A percentile compares a stretch with the other conserved stretches of the same genome.
These are phyloP conservation scores for Brassica juncea DNA, from an alignment of 345 rosid genomes.

Conservation along the genomic window DNA sequence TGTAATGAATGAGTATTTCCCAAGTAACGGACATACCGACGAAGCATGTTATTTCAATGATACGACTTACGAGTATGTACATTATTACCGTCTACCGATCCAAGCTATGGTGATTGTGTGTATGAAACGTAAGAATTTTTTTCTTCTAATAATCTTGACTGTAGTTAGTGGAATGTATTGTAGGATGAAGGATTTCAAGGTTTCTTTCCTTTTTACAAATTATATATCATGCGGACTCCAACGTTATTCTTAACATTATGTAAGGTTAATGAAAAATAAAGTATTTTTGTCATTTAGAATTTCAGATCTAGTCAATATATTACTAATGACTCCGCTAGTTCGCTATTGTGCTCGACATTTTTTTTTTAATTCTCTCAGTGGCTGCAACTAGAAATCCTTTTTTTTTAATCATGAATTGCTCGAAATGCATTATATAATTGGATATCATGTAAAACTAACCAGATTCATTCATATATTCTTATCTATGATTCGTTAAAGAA, in stretches of 20 bases:
- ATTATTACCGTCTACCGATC: neutral
- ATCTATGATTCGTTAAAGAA: conserved; percentile 20
- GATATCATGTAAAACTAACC: neutral
- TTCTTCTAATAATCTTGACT: neutral
- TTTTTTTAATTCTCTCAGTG: neutral
- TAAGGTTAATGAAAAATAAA: neutral
- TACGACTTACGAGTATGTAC: neutral
- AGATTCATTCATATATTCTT: neutral
- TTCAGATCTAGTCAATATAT: neutral
- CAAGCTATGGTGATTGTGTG: conserved; percentile 16
- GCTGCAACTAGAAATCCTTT: neutral
- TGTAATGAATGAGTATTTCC: conserved; percentile 21
- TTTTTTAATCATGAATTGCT: too few relatives aligned
- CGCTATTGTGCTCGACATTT: neutral
- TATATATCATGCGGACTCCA: neutral
- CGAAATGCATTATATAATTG: neutral
- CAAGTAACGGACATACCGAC: neutral
- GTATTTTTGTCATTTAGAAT: neutral
- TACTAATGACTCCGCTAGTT: neutral
- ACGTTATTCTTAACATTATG: neutral
- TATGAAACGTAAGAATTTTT: neutral
- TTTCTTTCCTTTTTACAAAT: neutral
- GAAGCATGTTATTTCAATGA: neutral
- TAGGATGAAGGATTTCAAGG: neutral
- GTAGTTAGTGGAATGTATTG: neutral